phyloP scores from a whole-genome alignment of 148 eudicot genomes.

The Heliamphora exappendiculata region DNA sequence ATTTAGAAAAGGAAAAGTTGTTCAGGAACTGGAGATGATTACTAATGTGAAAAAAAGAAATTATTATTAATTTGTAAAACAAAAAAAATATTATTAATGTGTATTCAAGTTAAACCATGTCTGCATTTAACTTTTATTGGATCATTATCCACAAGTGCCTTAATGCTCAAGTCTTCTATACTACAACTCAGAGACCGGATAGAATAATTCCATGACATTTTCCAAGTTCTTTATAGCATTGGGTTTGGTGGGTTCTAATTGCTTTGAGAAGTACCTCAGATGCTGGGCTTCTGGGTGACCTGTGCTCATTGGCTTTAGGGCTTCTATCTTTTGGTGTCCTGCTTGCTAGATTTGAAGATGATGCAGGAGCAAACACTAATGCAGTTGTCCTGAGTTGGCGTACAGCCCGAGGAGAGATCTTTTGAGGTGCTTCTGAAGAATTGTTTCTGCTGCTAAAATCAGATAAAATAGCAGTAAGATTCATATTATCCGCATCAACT shows the following conservation, averaged over 20 bases:
- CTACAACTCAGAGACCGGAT: background rate
- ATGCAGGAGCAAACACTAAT: slow-evolving; percentile 35
- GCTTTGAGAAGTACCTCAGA: slow-evolving; percentile 47
- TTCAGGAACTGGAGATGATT: background rate
- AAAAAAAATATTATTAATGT: too few relatives aligned
- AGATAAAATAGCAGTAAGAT: background rate
- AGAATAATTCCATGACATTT: background rate
- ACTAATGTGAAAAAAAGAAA: too few relatives aligned
- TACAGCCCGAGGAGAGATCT: slow-evolving; percentile 43
- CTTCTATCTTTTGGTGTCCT: slow-evolving; percentile 57
- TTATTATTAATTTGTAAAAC: too few relatives aligned
- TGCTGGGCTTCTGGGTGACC: slow-evolving; percentile 53
- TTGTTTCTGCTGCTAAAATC: slow-evolving; percentile 37
- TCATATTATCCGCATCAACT: background rate
- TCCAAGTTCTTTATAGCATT: background rate
- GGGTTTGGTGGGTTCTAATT: background rate
- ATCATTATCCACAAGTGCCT: background rate
- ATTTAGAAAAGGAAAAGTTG: background rate
- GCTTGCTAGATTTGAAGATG: slow-evolving; percentile 37
- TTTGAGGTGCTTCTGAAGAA: slow-evolving; percentile 48
- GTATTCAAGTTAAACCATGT: background rate
- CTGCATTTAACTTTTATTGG: background rate
- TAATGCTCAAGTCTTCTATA: background rate
- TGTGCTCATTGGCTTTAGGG: slow-evolving; percentile 57
- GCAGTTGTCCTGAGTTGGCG: slow-evolving; percentile 53